phyloP scores from a whole-genome alignment of 2,329 filamentous ascomycete genomes.

The Ustulina deusta region DNA sequence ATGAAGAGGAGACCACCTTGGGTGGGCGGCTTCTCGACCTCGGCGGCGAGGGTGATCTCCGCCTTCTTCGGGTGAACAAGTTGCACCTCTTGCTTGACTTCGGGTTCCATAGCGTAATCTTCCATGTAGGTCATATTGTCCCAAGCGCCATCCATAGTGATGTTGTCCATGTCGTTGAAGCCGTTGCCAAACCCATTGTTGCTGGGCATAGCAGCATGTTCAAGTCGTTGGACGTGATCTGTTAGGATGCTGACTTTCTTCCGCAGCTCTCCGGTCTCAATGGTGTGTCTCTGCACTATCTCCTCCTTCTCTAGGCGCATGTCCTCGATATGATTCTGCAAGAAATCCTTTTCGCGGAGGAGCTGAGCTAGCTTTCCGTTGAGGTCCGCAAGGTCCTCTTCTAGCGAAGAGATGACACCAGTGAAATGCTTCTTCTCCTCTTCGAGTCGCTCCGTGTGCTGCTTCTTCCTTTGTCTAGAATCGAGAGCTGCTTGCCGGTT shows the following conservation, averaged over 20 bases:
- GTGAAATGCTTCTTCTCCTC: conserved; percentile 96
- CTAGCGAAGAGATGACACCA: conserved; percentile 78
- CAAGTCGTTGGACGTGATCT: conserved; percentile 77
- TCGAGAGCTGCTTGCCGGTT: conserved; percentile 98
- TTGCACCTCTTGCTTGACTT: conserved; percentile 71
- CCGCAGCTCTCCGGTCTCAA: conserved; percentile 89
- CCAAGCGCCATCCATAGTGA: conserved; percentile 86
- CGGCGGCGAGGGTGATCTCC: conserved; percentile 59
- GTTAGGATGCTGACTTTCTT: conserved; percentile 90
- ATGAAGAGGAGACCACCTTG: conserved; percentile 89
- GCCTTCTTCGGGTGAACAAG: conserved; percentile 67
- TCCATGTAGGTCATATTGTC: conserved; percentile 83
- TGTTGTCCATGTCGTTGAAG: conserved; percentile 82
- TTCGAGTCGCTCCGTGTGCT: conserved; percentile 95
- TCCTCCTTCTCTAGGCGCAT: conserved; percentile 91
- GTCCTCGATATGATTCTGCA: conserved; percentile 79
- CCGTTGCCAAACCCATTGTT: conserved; percentile 75
- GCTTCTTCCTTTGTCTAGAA: conserved; percentile 97
- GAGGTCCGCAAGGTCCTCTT: conserved; percentile 79
- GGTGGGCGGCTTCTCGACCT: conserved; percentile 74
- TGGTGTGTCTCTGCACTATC: conserved; percentile 86
- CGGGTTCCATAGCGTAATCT: conserved; percentile 73
- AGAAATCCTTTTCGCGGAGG: conserved; percentile 78
- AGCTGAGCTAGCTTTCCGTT: conserved; percentile 78
- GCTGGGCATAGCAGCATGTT: conserved; percentile 70